Base-by-base conservation (phyloP, 2,329 filamentous ascomycete genomes). In the Phialophora expanda region DNA sequence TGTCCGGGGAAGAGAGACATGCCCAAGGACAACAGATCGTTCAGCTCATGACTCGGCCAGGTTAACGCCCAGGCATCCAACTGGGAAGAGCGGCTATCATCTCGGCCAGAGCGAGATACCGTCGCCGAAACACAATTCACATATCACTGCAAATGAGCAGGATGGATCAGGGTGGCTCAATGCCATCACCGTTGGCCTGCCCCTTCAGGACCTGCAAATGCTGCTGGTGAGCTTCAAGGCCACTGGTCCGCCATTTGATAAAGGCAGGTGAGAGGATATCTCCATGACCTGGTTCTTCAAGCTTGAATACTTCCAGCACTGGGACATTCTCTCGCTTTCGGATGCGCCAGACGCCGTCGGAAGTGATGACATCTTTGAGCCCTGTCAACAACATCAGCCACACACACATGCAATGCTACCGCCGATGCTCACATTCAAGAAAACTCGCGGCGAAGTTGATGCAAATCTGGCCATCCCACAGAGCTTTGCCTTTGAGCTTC, bases 401-500 rank as follows among this genome's bases (percentile, higher is more conserved):
- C 2, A 44, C 17, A 14, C 9, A n/a, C 14, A 38, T 22, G n/a
- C 32, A 32, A 11, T 11, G 28, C 14, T 17, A 24, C n/a, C n/a
- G 24, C 38, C 9, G 24, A 24, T 4, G 78, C 88, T 78, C 77
- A 92, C 91, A 96, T 7, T 89, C 88, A 17, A 98, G 78, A 72
- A 98, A 91, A 0, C 80, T 83, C 1, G 86, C 87, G 1, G 92
- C 88, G 79, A 97, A 97, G 72, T 96, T 97, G 74, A 98, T 95
- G 75, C 93, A 97, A 71, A 90, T 86, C 75, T 97, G 94, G 20
- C 92, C 94, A 79, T 98, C 91, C 95, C 95, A 99, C 55, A 85
- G 86, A 1, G 83, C 82, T 32, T 86, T 86, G 0, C 89, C 88
- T 9, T 84, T 78, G 61, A 86, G 84, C 72, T 89, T 87, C 14